Base-by-base conservation (phyloP, 192 early-diverging fungal species). In the Backusella macrospora region DNA sequence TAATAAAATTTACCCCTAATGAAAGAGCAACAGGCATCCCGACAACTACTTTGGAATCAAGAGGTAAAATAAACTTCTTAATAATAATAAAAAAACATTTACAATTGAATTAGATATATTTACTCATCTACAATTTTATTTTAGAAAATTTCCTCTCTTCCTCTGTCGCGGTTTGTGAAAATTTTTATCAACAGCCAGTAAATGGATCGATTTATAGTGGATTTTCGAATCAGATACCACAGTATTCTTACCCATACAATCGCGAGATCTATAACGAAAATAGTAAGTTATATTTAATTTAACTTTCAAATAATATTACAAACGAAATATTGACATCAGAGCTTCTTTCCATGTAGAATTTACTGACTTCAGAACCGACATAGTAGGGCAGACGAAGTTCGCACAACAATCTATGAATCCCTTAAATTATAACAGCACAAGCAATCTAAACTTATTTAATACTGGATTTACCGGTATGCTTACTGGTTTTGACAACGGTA, bases 121-220 rank as follows among this genome's bases (percentile, higher is more conserved):
- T 59, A 59, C 38, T 65, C 34, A 40, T 18, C 37, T 42, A 13
- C 14, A 65, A 38, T 38, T 38, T 65, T 65, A 26, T 38, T 65
- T 38, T 39, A 66, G 65, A 66, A 66, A 59, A 21, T 59, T 66
- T 66, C 12, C 38, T 66, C 40, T 21, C n/a, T 59, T 59, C 65
- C n/a, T 66, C 65, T 39, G 40, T 18, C 38, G 65, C 18, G 40
- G 37, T 40, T 21, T 66, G 40, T 21, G 65, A 66, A 66, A 40
- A 39, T 21, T 66, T 66, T 66, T 66, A 66, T 26, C 65, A 66
- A 18, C 65, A 66, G 40, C 65, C 65, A 21, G n/a, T 66, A 18
- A 66, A 39, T 40, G 37, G 26, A 21, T 18, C 52, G 21, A 59
- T 59, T 59, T 59, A 59, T 9, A 59, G n/a, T n/a, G 52, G 21